Conservation (phyloP, 495 filamentous ascomycete species). For the Penicillium roqueforti region DNA sequence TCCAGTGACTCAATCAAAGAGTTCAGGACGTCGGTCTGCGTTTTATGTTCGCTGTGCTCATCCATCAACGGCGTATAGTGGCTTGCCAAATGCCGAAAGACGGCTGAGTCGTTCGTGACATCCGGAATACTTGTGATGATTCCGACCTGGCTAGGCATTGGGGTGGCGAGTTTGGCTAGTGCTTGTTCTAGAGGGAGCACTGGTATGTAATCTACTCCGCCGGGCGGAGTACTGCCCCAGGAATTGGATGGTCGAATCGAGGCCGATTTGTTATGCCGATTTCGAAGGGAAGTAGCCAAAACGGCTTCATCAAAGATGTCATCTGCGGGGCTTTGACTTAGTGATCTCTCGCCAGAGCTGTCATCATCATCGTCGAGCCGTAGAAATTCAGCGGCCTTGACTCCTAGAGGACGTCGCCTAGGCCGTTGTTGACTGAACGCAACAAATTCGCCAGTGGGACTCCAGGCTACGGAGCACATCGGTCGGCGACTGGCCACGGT, state of each 20-base stretch:
- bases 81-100: slow-evolving; percentile 57
- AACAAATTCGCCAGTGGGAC: slow-evolving; percentile 42
- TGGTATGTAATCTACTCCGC: slow-evolving; percentile 39
- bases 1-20: slow-evolving; percentile 53
- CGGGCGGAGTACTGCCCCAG: slow-evolving; percentile 54
- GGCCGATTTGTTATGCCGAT: slow-evolving; percentile 33
- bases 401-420: slow-evolving; percentile 34
- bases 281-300: slow-evolving; percentile 45
- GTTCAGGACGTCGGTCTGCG: slow-evolving; percentile 38
- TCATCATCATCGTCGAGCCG: slow-evolving; percentile 29
- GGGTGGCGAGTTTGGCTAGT: slow-evolving; percentile 50
- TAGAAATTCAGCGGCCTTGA: slow-evolving; percentile 36
- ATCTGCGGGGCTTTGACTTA: slow-evolving; percentile 64
- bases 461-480: slow-evolving; percentile 45
- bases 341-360: slow-evolving; percentile 39
- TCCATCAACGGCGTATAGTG: slow-evolving; percentile 50
- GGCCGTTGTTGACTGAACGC: slow-evolving; percentile 49
- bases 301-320: slow-evolving; percentile 58
- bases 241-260: slow-evolving; percentile 38
- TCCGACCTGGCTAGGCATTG: slow-evolving; percentile 57
- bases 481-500: slow-evolving; percentile 64
- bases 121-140: slow-evolving; percentile 57
- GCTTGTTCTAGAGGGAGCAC: slow-evolving; percentile 59
- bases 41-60: slow-evolving; percentile 13
- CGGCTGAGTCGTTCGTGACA: slow-evolving; percentile 44